Conservation (phyloP, 768 basidiomycete genomes). For the Macrolepiota dolichaula region DNA sequence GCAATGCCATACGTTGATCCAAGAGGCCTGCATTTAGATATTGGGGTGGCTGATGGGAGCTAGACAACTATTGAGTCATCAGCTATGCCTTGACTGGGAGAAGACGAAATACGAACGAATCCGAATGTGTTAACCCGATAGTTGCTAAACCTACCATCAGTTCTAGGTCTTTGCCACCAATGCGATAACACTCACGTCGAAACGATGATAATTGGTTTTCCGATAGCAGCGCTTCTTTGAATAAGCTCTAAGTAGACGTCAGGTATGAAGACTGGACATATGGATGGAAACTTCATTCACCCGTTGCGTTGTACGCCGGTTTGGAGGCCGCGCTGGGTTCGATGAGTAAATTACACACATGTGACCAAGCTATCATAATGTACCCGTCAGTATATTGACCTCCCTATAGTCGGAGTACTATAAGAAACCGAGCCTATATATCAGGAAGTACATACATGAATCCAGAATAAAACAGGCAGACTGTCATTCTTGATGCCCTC, state of each 20-base stretch:
- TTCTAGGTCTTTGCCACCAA: not conserved
- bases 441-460: slow-evolving; percentile 23
- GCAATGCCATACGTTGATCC: slow-evolving; percentile 57
- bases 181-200: slow-evolving; percentile 34
- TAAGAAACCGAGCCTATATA: no score
- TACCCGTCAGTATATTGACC: slow-evolving; percentile 46
- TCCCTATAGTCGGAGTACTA: slow-evolving; percentile 29
- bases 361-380: not conserved
- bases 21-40: slow-evolving; percentile 57
- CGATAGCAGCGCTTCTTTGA: slow-evolving; percentile 39
- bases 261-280: not conserved
- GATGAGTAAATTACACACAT: not conserved
- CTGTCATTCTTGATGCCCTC: slow-evolving; percentile 20
- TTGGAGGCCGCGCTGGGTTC: slow-evolving; percentile 29
- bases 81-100: not conserved
- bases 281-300: slow-evolving; percentile 24
- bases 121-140: slow-evolving; percentile 58
- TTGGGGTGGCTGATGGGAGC: slow-evolving; percentile 36
- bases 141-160: slow-evolving; percentile 31
- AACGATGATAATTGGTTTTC: slow-evolving; percentile 55
- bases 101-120: slow-evolving; percentile 33
- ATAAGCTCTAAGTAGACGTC: slow-evolving; percentile 36
- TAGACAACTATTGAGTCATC: slow-evolving; percentile 35
- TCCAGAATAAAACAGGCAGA: slow-evolving; percentile 36
- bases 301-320: slow-evolving; percentile 44